Percentiles rank a stretch among this genome's conserved stretches.
Conservation (phyloP, 768 basidiomycete species). For the Scleroderma citrinum region DNA sequence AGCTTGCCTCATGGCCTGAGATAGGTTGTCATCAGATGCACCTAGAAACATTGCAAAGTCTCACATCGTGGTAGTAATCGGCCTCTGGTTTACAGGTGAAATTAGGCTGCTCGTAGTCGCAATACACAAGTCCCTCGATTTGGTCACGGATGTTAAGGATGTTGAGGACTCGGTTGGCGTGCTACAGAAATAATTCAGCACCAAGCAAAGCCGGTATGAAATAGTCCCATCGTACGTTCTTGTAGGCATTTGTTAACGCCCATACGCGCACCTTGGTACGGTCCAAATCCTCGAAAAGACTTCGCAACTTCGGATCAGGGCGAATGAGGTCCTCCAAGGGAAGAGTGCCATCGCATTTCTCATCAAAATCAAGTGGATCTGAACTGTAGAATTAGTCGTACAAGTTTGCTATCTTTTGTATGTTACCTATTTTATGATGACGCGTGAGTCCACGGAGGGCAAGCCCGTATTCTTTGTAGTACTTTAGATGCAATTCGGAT, state of each 20-base stretch:
- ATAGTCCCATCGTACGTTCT: slow-evolving; percentile 42
- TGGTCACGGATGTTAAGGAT: slow-evolving; percentile 70
- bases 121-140: slow-evolving; percentile 70
- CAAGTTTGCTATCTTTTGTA: neutral
- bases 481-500: slow-evolving; percentile 58
- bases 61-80: slow-evolving; percentile 60
- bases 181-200: slow-evolving; percentile 37
- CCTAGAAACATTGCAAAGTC: neutral
- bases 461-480: slow-evolving; percentile 79
- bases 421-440: slow-evolving; percentile 68
- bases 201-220: neutral
- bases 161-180: slow-evolving; percentile 71
- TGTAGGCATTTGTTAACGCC: slow-evolving; percentile 84
- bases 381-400: slow-evolving; percentile 5
- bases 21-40: slow-evolving; percentile 2
- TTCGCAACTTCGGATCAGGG: slow-evolving; percentile 53
- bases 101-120: slow-evolving; percentile 61
- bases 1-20: slow-evolving; percentile 62
- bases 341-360: slow-evolving; percentile 75
- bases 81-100: slow-evolving; percentile 82
- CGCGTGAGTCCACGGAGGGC: slow-evolving; percentile 72
- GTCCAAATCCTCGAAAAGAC: slow-evolving; percentile 75
- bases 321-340: slow-evolving; percentile 77
- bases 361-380: slow-evolving; percentile 84
- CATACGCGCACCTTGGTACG: slow-evolving; percentile 72